Conservation (phyloP, 768 basidiomycete species). For the Suillus spraguei region DNA sequence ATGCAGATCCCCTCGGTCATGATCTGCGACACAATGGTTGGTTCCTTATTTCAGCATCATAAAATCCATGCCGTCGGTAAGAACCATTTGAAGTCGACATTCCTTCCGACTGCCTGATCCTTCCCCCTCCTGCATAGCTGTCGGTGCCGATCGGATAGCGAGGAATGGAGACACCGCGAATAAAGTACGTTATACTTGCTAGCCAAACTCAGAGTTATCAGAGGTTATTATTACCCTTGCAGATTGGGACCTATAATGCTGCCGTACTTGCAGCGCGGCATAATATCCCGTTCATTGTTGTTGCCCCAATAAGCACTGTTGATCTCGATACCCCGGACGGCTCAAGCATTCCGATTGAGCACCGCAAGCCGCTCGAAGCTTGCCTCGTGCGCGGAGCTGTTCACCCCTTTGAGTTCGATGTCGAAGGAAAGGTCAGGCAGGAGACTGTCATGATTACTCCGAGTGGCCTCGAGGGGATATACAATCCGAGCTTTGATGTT, state of each 20-base stretch:
- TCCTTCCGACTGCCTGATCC: neutral
- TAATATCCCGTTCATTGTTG: slow-evolving; percentile 88
- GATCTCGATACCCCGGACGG: slow-evolving; percentile 81
- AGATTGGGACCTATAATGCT: slow-evolving; percentile 95
- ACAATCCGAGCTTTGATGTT: slow-evolving; percentile 97
- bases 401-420: slow-evolving; percentile 49
- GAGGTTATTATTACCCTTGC: slow-evolving; percentile 3
- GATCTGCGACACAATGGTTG: slow-evolving; percentile 98
- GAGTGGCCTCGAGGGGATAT: slow-evolving; percentile 55
- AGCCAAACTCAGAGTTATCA: neutral
- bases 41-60: slow-evolving; percentile 89
- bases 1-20: slow-evolving; percentile 86
- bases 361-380: slow-evolving; percentile 85
- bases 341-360: slow-evolving; percentile 89
- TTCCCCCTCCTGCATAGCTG: slow-evolving; percentile 44
- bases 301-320: slow-evolving; percentile 91
- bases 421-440: slow-evolving; percentile 54
- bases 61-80: slow-evolving; percentile 79
- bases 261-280: slow-evolving; percentile 90
- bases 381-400: slow-evolving; percentile 84
- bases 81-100: slow-evolving; percentile 20
- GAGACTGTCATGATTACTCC: slow-evolving; percentile 88
- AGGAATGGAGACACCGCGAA: slow-evolving; percentile 97
- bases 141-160: slow-evolving; percentile 89
- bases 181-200: slow-evolving; percentile 55